phyloP scores from a whole-genome alignment of 1,284 basidiomycete genomes.

The Moesziomyces sp. region DNA sequence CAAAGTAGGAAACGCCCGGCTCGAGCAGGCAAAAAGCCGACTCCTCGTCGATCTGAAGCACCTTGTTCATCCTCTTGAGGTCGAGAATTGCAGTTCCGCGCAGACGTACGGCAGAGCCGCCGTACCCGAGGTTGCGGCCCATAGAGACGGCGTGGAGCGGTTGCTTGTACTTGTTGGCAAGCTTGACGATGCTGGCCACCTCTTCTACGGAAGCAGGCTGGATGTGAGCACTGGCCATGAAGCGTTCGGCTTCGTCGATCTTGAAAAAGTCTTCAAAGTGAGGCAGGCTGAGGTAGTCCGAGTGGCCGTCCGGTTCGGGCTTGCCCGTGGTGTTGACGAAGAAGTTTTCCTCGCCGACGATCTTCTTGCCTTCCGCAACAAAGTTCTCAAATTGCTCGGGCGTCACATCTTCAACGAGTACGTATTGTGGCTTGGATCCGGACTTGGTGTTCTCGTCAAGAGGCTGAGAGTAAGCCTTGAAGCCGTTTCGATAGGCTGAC shows the following conservation, averaged over 20 bases:
- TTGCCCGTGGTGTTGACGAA: too few species aligned
- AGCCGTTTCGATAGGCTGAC: neutral
- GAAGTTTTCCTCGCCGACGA: too few species aligned
- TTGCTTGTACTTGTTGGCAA: constrained; percentile 45
- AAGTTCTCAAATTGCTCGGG: too few species aligned
- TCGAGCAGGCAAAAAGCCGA: constrained; percentile 44
- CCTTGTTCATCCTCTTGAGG: constrained; percentile 51
- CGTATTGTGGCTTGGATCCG: too few species aligned
- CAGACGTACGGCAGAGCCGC: constrained; percentile 45
- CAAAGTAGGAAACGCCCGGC: constrained; percentile 55
- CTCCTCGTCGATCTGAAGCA: constrained; percentile 52
- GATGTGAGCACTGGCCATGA: constrained; percentile 15
- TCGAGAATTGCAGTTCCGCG: constrained; percentile 47
- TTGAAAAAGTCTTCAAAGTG: constrained; percentile 10
- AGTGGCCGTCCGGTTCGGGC: too few species aligned
- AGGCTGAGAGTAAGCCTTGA: neutral
- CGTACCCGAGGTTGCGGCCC: constrained; percentile 56
- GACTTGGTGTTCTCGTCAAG: neutral
- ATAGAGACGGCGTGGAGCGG: constrained; percentile 46
- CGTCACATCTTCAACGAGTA: too few species aligned
- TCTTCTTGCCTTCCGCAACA: too few species aligned
- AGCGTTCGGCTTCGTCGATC: constrained; percentile 15
- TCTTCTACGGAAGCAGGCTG: constrained; percentile 26
- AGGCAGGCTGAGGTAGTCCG: too few species aligned
- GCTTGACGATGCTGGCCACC: constrained; percentile 37